Base-by-base conservation (phyloP, 1,284 basidiomycete species). In the Agaricales sp. region DNA sequence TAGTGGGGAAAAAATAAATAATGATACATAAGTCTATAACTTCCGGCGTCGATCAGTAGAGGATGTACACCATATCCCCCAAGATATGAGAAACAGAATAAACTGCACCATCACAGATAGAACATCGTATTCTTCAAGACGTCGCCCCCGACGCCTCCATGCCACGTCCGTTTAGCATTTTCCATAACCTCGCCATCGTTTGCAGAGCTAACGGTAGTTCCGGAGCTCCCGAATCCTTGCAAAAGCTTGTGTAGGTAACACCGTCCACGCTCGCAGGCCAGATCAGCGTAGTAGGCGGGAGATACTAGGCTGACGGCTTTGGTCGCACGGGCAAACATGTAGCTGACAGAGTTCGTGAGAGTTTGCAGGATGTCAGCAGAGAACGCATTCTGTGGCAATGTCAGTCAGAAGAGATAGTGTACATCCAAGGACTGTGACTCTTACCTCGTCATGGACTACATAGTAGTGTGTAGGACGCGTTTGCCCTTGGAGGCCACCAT, bases 231-330 rank as follows among this genome's bases (percentile, higher is more conserved):
- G 46, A 74, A 56, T 16, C 84, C 84, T 45, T 76, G 73, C 38
- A 88, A 64, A 16, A 87, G 66, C 49, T 75, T 71, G 61, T 82
- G 74, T 38, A 88, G 55, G 57, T 86, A 88, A 58, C 69, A 80
- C 26, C 85, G 64, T 0, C 80, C 86, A 6, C 84, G 68, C 62
- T 87, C 83, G 60, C 84, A 87, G 1, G 83, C 85, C 45, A 88
- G 64, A 62, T 87, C 84, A 13, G 84, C 81, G 54, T 86, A 86
- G 59, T 87, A 87, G 0, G 83, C 85, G 0, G 85, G 74, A 0
- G 86, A 85, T 3, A 86, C 71, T 19, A 88, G 65, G 58, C 82
- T 86, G 46, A 89, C 86, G 0, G 83, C 80, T 60, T 82, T 82
- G 3, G 85, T 88, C 1, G 87, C 85, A 2, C 85, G 74, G 4